A percentile compares a stretch with the other conserved stretches of the same genome.
Evolutionary conservation across 306 rosid species (phyloP).

Genomic region (Acacia confusa): DNA sequence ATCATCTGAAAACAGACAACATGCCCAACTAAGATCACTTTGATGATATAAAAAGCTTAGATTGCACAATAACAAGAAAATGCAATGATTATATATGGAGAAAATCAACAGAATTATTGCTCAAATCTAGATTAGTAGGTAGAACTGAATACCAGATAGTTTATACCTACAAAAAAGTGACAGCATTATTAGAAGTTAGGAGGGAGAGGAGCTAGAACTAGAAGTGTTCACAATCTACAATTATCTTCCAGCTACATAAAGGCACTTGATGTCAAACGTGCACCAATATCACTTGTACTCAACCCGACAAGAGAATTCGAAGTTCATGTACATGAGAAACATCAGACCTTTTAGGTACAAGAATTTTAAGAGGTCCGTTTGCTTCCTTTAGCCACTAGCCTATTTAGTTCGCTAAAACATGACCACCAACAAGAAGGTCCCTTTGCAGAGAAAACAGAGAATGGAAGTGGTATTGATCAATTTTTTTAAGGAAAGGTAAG

Average conservation of each 20-base stretch:
- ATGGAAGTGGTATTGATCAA: too few species aligned
- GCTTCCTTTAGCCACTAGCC: not conserved
- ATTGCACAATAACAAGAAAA: slow-evolving; percentile 5
- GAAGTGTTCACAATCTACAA: slow-evolving; percentile 21
- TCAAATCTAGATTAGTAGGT: not conserved
- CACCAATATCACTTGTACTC: slow-evolving; percentile 1
- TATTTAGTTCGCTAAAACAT: not conserved
- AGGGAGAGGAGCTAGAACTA: not conserved
- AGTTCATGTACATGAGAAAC: not conserved
- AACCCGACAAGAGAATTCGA: slow-evolving; percentile 12
- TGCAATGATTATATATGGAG: not conserved
- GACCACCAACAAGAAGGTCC: not conserved
- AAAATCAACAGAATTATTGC: not conserved
- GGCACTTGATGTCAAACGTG: slow-evolving; percentile 10
- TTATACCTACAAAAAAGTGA: not conserved
- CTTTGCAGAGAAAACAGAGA: slow-evolving; percentile 4
- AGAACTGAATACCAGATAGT: not conserved
- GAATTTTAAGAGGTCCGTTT: slow-evolving; percentile 22
- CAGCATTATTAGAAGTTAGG: not conserved
- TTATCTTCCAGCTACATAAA: slow-evolving; percentile 22
- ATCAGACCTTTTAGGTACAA: not conserved
- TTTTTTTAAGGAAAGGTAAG: too few species aligned
- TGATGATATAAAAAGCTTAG: slow-evolving; percentile 20
- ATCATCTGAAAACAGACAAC: slow-evolving; percentile 62
- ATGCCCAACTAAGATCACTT: slow-evolving; percentile 20